These are phyloP conservation scores for Russula dissimulans DNA, from an alignment of 768 basidiomycete species.

Conservation along the genomic window DNA sequence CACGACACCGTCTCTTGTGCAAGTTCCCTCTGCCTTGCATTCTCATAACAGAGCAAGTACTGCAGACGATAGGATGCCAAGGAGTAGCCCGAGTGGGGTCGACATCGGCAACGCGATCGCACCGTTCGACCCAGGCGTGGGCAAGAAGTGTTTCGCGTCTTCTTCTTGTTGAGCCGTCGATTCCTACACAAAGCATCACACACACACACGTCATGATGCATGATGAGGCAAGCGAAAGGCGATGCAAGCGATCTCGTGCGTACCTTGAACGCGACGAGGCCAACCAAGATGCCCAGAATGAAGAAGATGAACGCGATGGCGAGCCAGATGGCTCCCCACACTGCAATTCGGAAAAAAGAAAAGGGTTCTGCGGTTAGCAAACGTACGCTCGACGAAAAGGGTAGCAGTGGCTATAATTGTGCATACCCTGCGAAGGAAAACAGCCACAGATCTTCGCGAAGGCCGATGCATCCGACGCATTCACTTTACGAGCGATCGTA, in stretches of 20 bases:
- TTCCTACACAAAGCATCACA: constrained; percentile 34
- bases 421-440: constrained; percentile 65
- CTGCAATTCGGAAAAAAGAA: constrained; percentile 28
- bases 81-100: background rate
- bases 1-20: background rate
- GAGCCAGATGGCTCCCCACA: constrained; percentile 88
- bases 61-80: background rate
- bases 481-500: constrained; percentile 74
- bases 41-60: background rate
- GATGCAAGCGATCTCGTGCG: background rate
- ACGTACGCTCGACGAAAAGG: background rate
- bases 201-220: too few species aligned
- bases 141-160: constrained; percentile 48
- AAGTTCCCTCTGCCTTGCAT: too few species aligned
- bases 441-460: constrained; percentile 83
- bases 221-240: too few species aligned
- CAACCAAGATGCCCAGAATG: constrained; percentile 64
- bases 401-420: background rate
- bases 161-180: constrained; percentile 45
- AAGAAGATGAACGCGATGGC: constrained; percentile 68
- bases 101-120: constrained; percentile 12
- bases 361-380: background rate
- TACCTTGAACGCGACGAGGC: constrained; percentile 77
- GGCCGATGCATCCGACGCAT: constrained; percentile 77
- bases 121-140: constrained; percentile 44